Evolutionary conservation across 148 eudicot genomes (phyloP).

Genomic region (Polygonum maritimum): DNA sequence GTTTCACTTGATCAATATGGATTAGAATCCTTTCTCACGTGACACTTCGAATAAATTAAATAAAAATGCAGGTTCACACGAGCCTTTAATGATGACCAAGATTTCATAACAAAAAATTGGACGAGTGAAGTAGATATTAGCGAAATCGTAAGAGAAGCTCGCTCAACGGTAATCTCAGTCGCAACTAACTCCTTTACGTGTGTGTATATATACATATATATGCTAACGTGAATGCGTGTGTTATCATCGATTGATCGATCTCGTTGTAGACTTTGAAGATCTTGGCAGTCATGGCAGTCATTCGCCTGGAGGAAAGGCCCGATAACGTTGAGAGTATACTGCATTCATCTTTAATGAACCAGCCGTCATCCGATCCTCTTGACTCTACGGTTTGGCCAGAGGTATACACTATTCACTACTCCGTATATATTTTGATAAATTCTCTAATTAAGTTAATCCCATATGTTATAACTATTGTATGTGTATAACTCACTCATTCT

Average conservation of each 20-base stretch:
- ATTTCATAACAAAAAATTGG: constrained; percentile 38
- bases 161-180: neutral
- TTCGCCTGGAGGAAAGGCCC: neutral
- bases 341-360: neutral
- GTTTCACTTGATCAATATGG: neutral
- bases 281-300: neutral
- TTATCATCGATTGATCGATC: neutral
- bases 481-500: no score
- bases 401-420: neutral
- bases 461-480: no score
- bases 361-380: neutral
- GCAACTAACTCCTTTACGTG: no score
- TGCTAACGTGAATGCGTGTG: no score
- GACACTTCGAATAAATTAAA: neutral
- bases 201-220: no score
- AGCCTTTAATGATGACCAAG: constrained; percentile 34
- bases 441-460: neutral
- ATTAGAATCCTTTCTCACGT: neutral
- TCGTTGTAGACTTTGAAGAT: neutral
- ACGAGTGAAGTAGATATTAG: constrained; percentile 37
- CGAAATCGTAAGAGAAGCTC: neutral
- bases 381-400: neutral
- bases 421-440: neutral
- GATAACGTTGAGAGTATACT: neutral
- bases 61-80: constrained; percentile 21